These are phyloP conservation scores for Meyerozyma smithsonii DNA, from an alignment of 1,139 yeast species.

Conservation along the genomic window DNA sequence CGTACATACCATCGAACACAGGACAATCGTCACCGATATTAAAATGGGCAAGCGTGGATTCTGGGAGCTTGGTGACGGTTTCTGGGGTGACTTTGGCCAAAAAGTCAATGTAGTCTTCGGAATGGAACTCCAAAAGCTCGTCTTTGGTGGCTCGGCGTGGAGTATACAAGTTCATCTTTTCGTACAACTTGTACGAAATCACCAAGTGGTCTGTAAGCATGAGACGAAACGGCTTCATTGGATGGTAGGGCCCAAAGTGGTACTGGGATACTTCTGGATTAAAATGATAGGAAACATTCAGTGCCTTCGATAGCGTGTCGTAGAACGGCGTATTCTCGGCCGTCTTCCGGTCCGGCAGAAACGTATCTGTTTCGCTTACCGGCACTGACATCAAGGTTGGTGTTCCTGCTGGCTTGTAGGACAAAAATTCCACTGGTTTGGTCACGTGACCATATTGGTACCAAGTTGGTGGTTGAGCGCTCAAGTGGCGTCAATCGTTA, in stretches of 20 bases:
- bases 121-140: constrained; percentile 76
- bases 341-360: constrained; percentile 54
- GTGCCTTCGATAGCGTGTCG: constrained; percentile 35
- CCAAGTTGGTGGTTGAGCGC: background rate
- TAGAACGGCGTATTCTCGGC: constrained; percentile 55
- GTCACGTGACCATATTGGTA: background rate
- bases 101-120: constrained; percentile 83
- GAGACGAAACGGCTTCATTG: constrained; percentile 96
- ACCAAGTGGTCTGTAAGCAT: constrained; percentile 93
- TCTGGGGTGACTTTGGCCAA: constrained; percentile 80
- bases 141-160: constrained; percentile 80
- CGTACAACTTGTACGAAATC: constrained; percentile 77
- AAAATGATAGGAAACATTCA: constrained; percentile 80
- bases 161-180: constrained; percentile 82
- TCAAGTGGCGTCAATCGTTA: background rate
- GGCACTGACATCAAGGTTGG: constrained; percentile 13
- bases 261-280: constrained; percentile 78
- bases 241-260: constrained; percentile 90
- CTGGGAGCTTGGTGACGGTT: constrained; percentile 54
- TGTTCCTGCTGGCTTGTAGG: background rate
- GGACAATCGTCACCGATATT: constrained; percentile 98
- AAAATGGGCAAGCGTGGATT: constrained; percentile 60
- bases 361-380: constrained; percentile 26
- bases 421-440: background rate
- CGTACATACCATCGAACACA: constrained; percentile 90